These are phyloP conservation scores for Russula compacta DNA, from an alignment of 768 basidiomycete genomes.

Conservation along the genomic window DNA sequence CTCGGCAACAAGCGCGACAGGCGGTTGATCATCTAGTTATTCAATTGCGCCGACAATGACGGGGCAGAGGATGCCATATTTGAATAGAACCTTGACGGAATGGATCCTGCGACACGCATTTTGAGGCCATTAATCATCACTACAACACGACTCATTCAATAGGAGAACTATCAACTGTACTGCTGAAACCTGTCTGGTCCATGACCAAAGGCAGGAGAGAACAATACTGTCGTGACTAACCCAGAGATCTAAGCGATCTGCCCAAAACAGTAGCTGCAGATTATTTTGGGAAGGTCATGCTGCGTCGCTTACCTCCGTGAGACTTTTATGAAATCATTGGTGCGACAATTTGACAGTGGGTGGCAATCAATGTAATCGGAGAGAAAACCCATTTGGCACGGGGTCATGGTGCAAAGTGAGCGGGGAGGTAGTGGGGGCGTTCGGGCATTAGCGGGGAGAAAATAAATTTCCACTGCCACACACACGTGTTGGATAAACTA, in stretches of 20 bases:
- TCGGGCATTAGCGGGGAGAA: neutral
- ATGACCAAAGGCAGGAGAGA: neutral
- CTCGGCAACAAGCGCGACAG: neutral
- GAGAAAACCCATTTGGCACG: neutral
- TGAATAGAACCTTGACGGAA: neutral
- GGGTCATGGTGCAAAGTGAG: neutral
- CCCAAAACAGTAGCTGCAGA: neutral
- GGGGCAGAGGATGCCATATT: neutral
- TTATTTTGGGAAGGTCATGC: neutral
- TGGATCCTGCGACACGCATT: neutral
- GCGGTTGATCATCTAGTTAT: neutral
- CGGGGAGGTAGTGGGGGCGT: neutral
- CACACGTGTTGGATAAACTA: neutral
- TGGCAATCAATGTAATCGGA: neutral
- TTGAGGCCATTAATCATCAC: neutral
- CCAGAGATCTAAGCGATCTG: neutral
- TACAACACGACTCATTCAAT: neutral
- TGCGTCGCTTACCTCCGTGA: neutral
- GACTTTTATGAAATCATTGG: neutral
- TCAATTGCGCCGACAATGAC: neutral
- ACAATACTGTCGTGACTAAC: neutral
- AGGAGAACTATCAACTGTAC: neutral
- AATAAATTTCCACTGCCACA: conserved; percentile 1
- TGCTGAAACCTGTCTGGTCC: neutral
- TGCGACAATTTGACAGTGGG: neutral